Evolutionary conservation across 2,329 filamentous ascomycete genomes (phyloP).

Genomic region (Teratosphaeria zuluensis): DNA sequence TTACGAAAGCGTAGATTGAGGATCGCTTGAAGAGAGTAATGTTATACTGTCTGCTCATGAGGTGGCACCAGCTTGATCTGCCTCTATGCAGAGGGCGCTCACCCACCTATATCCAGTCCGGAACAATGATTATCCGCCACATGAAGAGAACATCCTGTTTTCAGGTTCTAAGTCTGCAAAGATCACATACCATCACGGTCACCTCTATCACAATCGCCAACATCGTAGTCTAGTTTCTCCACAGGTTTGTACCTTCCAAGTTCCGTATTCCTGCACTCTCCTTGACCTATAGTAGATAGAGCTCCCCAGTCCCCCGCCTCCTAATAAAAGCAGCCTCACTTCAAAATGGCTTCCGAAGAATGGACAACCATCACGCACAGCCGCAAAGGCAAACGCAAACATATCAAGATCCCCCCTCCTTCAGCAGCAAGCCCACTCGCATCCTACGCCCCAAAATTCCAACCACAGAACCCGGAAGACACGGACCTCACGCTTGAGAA

Average conservation of each 20-base stretch:
- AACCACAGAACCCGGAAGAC: neutral
- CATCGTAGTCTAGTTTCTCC: neutral
- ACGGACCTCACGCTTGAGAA: neutral
- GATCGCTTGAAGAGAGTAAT: neutral
- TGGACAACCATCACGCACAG: neutral
- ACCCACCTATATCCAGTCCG: too few relatives aligned
- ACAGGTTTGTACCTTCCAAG: neutral
- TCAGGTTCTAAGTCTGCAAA: neutral
- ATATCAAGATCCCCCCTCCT: neutral
- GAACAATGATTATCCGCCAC: too few relatives aligned
- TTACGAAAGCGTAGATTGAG: neutral
- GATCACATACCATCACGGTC: neutral
- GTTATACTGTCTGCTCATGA: neutral
- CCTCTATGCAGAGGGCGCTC: too few relatives aligned
- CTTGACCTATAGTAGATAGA: neutral
- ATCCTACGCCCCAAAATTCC: too few relatives aligned
- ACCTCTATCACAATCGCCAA: neutral
- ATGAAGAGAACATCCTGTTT: too few relatives aligned
- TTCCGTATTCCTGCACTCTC: neutral
- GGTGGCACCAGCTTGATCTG: too few relatives aligned
- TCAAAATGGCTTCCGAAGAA: neutral
- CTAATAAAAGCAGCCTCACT: too few relatives aligned
- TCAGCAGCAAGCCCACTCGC: too few relatives aligned
- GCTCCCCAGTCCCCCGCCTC: too few relatives aligned
- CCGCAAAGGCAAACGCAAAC: neutral